These are phyloP conservation scores for Zymoseptoria passerinii DNA, from an alignment of 2,329 filamentous ascomycete species.

Conservation along the genomic window DNA sequence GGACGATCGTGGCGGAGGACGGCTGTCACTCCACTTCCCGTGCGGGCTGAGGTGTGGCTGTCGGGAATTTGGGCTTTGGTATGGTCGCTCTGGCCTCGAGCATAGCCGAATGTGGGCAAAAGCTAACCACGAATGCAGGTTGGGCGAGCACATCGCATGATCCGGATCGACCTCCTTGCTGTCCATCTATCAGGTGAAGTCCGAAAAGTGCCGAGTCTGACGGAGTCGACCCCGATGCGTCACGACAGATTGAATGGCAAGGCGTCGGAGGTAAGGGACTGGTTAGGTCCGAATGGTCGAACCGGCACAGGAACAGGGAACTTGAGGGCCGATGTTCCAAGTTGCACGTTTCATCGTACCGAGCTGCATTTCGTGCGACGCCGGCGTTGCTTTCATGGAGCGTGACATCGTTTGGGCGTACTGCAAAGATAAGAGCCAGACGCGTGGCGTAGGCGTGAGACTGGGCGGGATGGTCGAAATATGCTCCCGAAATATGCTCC, in stretches of 20 bases:
- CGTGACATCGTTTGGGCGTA: neutral
- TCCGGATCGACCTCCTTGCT: neutral
- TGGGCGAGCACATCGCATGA: neutral
- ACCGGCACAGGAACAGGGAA: neutral
- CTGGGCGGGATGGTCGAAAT: neutral
- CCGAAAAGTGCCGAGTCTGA: neutral
- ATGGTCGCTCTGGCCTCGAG: neutral
- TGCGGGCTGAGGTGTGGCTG: neutral
- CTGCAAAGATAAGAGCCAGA: neutral
- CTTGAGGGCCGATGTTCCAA: neutral
- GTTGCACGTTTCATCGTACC: neutral
- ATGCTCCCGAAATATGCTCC: neutral
- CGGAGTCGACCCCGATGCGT: neutral
- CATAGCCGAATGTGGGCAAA: neutral
- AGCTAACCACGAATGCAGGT: neutral
- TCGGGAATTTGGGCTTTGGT: neutral
- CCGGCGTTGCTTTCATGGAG: neutral
- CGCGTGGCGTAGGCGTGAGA: neutral
- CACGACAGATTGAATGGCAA: neutral
- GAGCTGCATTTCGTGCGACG: neutral
- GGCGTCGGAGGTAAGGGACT: neutral
- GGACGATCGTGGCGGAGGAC: neutral
- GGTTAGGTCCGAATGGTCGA: neutral
- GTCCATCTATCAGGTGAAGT: neutral
- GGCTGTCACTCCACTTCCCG: neutral